A percentile compares a stretch with the other conserved stretches of the same genome.
These are phyloP conservation scores for Fusarium proliferatum DNA, from an alignment of 2,329 filamentous ascomycete species.

Conservation along the genomic window DNA sequence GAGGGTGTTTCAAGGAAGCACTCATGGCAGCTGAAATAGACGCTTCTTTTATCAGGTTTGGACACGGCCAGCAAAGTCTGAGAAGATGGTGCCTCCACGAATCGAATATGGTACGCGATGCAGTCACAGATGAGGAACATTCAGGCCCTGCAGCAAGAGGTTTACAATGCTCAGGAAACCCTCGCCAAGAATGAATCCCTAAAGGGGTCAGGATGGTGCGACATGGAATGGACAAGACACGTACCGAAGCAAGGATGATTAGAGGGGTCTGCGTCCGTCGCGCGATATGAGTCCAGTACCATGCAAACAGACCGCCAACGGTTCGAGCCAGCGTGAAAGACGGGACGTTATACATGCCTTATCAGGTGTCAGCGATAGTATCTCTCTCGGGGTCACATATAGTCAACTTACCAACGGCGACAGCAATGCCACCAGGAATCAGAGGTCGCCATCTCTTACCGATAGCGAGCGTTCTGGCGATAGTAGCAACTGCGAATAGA, in stretches of 20 bases:
- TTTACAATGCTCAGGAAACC: constrained; percentile 94
- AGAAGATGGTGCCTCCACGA: background rate
- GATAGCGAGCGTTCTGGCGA: constrained; percentile 70
- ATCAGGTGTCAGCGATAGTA: constrained; percentile 21
- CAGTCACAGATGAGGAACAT: constrained; percentile 76
- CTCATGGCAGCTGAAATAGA: constrained; percentile 62
- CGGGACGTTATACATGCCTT: constrained; percentile 96
- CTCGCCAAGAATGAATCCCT: constrained; percentile 92
- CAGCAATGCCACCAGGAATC: constrained; percentile 92
- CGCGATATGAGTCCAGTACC: constrained; percentile 76
- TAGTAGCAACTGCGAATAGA: constrained; percentile 78
- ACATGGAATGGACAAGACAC: constrained; percentile 40
- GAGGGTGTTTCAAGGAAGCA: constrained; percentile 57
- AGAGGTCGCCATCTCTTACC: constrained; percentile 75
- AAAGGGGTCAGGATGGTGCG: constrained; percentile 13
- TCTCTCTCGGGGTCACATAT: background rate
- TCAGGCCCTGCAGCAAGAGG: constrained; percentile 79
- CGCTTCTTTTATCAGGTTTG: background rate
- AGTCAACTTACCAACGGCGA: constrained; percentile 78
- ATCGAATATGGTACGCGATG: background rate
- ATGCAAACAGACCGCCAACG: constrained; percentile 78
- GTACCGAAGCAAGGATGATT: constrained; percentile 83
- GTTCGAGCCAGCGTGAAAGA: constrained; percentile 93
- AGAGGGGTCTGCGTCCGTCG: constrained; percentile 75
- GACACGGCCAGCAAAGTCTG: background rate